phyloP scores from a whole-genome alignment of 176 grass and related monocot genomes.

The Poa pratensis region DNA sequence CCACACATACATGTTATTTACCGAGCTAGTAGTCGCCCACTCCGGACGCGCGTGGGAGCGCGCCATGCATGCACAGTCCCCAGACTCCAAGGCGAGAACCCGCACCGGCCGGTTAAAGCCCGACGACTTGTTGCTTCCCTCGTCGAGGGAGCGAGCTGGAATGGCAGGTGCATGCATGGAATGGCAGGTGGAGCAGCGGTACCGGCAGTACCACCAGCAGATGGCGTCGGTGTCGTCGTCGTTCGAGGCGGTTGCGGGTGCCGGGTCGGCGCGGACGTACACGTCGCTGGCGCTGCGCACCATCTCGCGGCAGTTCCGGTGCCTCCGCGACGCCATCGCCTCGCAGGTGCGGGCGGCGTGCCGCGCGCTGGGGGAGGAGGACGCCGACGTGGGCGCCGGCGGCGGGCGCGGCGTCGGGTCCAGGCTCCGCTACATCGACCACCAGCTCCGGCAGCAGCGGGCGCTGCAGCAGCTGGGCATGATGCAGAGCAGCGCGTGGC shows the following conservation, averaged over 20 bases:
- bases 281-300: slow-evolving; percentile 91
- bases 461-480: slow-evolving; percentile 96
- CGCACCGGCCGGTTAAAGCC: no score
- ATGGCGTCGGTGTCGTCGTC: slow-evolving; percentile 80
- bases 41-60: no score
- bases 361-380: slow-evolving; percentile 81
- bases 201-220: slow-evolving; percentile 96
- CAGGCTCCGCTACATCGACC: slow-evolving; percentile 87
- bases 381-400: slow-evolving; percentile 45
- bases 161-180: no score
- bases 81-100: no score
- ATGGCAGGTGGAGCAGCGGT: slow-evolving; percentile 92
- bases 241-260: slow-evolving; percentile 72
- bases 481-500: slow-evolving; percentile 97
- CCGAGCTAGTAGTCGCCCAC: no score
- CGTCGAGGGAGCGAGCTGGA: no score
- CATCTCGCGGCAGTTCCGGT: slow-evolving; percentile 96
- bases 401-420: slow-evolving; percentile 57
- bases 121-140: no score
- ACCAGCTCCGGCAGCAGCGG: slow-evolving; percentile 94
- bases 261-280: slow-evolving; percentile 79
- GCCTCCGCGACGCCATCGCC: slow-evolving; percentile 85
- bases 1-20: no score
- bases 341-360: slow-evolving; percentile 70
- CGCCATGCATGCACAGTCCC: no score